These are phyloP conservation scores for Trypanosoma cruzi DNA, from an alignment of 208 protist genomes.

Conservation along the genomic window DNA sequence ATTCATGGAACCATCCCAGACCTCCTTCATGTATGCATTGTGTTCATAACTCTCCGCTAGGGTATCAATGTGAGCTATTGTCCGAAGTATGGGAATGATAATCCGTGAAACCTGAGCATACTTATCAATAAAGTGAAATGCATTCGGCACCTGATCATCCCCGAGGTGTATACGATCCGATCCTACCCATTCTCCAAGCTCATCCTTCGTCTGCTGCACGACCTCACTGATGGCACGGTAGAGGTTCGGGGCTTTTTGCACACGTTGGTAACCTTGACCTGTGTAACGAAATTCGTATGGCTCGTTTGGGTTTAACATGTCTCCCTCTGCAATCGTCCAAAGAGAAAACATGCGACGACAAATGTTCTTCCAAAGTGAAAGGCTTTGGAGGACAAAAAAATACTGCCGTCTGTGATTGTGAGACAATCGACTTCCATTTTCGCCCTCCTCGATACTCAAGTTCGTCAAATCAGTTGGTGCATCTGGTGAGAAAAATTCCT, in stretches of 20 bases:
- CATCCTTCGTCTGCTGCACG: conserved; percentile 85
- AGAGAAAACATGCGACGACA: conserved; percentile 87
- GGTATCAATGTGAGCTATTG: conserved; percentile 81
- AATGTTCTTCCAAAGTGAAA: conserved; percentile 96
- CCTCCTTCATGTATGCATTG: conserved; percentile 81
- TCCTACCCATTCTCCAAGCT: conserved; percentile 90
- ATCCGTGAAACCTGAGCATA: conserved; percentile 98
- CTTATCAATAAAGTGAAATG: conserved; percentile 98
- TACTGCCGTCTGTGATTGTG: conserved; percentile 96
- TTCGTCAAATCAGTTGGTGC: conserved; percentile 38
- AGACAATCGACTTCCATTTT: conserved; percentile 92
- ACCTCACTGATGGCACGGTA: conserved; percentile 88
- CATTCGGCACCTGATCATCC: conserved; percentile 98
- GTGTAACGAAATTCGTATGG: conserved; percentile 91
- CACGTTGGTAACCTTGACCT: conserved; percentile 95
- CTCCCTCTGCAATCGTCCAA: conserved; percentile 94
- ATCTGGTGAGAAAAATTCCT: conserved; percentile 76
- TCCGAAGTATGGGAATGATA: conserved; percentile 94
- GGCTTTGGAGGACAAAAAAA: conserved; percentile 95
- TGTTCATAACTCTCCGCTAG: conserved; percentile 48
- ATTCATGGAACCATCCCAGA: conserved; percentile 66
- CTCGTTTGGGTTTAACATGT: conserved; percentile 89
- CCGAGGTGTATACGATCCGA: conserved; percentile 96
- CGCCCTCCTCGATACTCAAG: conserved; percentile 83
- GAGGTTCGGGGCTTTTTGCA: conserved; percentile 91